Base-by-base conservation (phyloP, 2,329 filamentous ascomycete genomes). In the Ophioceras dolichostomum region DNA sequence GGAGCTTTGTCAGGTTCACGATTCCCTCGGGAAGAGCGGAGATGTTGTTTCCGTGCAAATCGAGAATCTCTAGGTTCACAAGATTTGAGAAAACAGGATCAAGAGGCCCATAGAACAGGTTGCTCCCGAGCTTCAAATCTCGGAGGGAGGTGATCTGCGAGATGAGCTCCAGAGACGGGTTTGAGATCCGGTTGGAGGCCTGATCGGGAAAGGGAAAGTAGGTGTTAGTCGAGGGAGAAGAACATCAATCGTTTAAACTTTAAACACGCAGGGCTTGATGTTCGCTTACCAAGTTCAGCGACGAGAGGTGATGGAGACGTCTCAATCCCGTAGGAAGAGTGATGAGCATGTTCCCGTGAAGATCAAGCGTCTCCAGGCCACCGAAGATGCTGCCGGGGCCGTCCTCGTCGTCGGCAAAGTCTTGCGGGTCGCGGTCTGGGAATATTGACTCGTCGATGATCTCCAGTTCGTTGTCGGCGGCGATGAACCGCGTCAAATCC, bases 391-490 rank as follows among this genome's bases (percentile, higher is more conserved):
- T 80, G 1, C 76, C 82, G 40, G 68, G 67, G 4, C 68, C 65
- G 28, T 83, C 71, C n/a, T 81, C 77, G 14, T 82, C 74, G 21
- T 77, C 70, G 7, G 73, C 67, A 28, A 76, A 55, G 14, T 72
- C 64, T 9, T 67, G 62, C 1, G 72, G 67, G 26, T 67, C 64
- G 16, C 68, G 58, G 47, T 95, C 87, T 0, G 89, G 88, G 47
- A 96, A 95, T 14, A 87, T 65, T 2, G 66, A 62, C 14, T 91
- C 83, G 3, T 76, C 72, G 24, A 96, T 66, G 22, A 67, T 65
- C 49, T 84, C 76, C 34, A 98, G 58, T 50, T 94, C 84, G 50
- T 98, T 96, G 51, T 94, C 87, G 8, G 89, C 87, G 5, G 83
- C 87, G 45, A 91, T 75, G 35, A 96, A 77, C 42, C 82, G 77